Base-by-base conservation (phyloP, 345 rosid genomes). In the Orychophragmus violaceus region DNA sequence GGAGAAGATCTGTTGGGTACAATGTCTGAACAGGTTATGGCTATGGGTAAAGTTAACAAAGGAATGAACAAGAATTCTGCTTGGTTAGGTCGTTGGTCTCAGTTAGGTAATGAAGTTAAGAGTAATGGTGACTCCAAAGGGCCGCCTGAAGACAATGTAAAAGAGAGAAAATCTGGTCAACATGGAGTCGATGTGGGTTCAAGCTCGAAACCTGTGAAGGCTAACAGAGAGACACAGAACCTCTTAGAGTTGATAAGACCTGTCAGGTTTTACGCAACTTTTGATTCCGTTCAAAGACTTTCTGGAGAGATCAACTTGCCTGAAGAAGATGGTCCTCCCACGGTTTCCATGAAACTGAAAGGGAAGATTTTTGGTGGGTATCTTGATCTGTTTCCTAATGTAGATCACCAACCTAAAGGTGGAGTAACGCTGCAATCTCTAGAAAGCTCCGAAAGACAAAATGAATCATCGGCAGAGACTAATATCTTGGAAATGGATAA, bases 391-490 rank as follows among this genome's bases (percentile, higher is more conserved):
- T 74, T 88, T 75, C 84, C 85, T 19, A 75, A 52, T 62, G 52
- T 42, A 48, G 76, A 64, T 74, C 79, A 74, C 58, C 62, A 27
- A 21, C 69, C 56, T 56, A 78, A 76, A 64, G 87, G 81, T 35
- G 87, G 84, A 62, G 74, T 62, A 42, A 81, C 73, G 69, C 76
- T 89, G 57, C 83, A 76, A 44, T 75, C 84, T 61, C 60, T 85
- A 7, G 85, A 77, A 66, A 83, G 87, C 81, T 80, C 91, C 39
- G 86, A 65, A 54, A 68, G 63, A 50, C 68, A 79, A 14, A 37
- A 74, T 62, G 90, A 78, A 72, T 90, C 96, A 35, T 85, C 92
- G 8, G 85, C 80, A 0, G 95, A 90, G 64, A 88, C 92, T 44
- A 75, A 83, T 50, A 80, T 83, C 54, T 78, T 90, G 86, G 95